A percentile compares a stretch with the other conserved stretches of the same genome.
phyloP scores from a whole-genome alignment of 1,284 basidiomycete genomes.

The Cryptococcus sp. region DNA sequence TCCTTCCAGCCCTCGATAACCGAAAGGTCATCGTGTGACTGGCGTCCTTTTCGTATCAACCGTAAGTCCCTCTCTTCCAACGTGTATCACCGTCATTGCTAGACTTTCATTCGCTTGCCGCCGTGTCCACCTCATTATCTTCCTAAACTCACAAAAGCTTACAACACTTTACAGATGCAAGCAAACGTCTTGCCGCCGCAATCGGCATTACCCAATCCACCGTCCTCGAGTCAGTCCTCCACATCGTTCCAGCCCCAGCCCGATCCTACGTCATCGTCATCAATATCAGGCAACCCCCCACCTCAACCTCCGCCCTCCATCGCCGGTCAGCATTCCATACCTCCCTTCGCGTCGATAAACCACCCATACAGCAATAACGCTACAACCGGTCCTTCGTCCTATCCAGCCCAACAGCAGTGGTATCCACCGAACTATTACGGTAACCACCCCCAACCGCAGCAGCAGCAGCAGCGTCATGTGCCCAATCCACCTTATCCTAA shows the following conservation, averaged over 20 bases:
- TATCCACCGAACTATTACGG: not conserved
- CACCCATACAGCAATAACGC: conserved; percentile 3
- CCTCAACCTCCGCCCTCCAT: conserved; percentile 15
- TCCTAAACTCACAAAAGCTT: not conserved
- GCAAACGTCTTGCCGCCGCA: conserved; percentile 2
- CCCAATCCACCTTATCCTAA: not conserved
- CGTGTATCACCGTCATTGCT: no score
- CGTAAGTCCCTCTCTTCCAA: no score
- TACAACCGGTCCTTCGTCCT: conserved; percentile 4
- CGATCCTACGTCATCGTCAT: conserved; percentile 13
- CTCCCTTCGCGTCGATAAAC: conserved; percentile 10
- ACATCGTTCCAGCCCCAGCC: conserved; percentile 11
- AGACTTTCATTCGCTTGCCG: no score
- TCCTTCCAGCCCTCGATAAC: no score
- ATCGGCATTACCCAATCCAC: conserved; percentile 12
- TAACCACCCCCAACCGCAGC: not conserved
- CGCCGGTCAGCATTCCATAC: conserved; percentile 5
- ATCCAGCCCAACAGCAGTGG: not conserved
- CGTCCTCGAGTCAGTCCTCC: conserved; percentile 3
- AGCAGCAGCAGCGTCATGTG: not conserved
- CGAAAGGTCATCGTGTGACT: no score
- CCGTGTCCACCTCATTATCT: no score
- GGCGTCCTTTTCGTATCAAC: no score
- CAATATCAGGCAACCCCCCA: conserved; percentile 14
- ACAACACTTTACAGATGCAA: not conserved